phyloP scores from a whole-genome alignment of 768 basidiomycete species.

The Boletus vermiculosoides region DNA sequence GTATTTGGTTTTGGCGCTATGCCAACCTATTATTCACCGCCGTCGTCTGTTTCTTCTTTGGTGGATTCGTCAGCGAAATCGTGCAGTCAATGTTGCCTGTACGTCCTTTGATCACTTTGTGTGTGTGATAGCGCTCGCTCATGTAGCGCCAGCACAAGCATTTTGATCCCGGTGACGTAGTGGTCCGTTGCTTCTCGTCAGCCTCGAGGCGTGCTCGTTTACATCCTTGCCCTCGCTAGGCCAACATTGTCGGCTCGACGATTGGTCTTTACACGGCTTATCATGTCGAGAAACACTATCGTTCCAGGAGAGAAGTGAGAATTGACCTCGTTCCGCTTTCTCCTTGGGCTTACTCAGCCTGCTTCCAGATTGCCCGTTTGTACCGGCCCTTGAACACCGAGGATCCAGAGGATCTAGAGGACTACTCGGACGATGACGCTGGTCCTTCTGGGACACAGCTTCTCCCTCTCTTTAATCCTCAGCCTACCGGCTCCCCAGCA shows the following conservation, averaged over 20 bases:
- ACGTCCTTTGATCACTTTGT: slow-evolving; percentile 18
- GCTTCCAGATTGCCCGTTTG: slow-evolving; percentile 64
- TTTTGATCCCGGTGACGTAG: slow-evolving; percentile 71
- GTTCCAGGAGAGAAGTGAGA: slow-evolving; percentile 71
- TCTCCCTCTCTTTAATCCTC: slow-evolving; percentile 48
- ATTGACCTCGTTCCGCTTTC: neutral
- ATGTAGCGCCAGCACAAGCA: slow-evolving; percentile 52
- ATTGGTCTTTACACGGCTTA: slow-evolving; percentile 67
- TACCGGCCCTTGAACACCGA: slow-evolving; percentile 69
- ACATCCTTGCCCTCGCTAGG: slow-evolving; percentile 42
- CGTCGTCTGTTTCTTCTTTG: slow-evolving; percentile 73
- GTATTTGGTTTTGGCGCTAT: slow-evolving; percentile 88
- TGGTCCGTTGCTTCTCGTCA: slow-evolving; percentile 43
- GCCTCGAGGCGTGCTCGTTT: slow-evolving; percentile 10
- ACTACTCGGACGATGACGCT: slow-evolving; percentile 44
- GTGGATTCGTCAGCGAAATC: slow-evolving; percentile 78
- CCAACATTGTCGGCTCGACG: slow-evolving; percentile 72
- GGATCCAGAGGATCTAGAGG: slow-evolving; percentile 51
- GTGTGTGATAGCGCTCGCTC: neutral
- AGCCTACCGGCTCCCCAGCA: slow-evolving; percentile 9
- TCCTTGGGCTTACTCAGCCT: neutral
- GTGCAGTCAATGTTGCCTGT: slow-evolving; percentile 79
- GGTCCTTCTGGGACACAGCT: slow-evolving; percentile 49
- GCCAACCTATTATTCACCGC: slow-evolving; percentile 65
- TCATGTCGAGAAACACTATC: slow-evolving; percentile 72